Base-by-base conservation (phyloP, 2,329 filamentous ascomycete genomes). In the Pleomassaria siparia region DNA sequence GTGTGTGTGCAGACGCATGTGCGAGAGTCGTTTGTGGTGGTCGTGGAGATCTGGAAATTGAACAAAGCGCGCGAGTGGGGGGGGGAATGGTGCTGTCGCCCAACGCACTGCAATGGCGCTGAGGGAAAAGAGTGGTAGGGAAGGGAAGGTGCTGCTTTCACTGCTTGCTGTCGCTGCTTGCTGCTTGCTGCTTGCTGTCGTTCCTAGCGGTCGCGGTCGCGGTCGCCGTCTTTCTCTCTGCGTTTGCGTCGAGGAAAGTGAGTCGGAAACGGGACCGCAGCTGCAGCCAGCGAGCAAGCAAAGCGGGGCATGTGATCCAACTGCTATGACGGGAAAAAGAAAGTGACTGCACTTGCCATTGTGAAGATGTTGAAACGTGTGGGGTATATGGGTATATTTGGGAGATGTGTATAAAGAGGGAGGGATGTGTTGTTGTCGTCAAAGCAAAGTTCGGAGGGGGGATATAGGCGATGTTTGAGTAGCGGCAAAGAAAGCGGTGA, bases 391-490 rank as follows among this genome's bases (percentile, higher is more conserved):
- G 9, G 20, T 33, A 47, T 43, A 3, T 46, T 11, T 28, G 21
- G 16, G 21, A 40, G 42, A 44, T 33, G 26, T 41, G 25, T 15
- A 24, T 16, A 2, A 15, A 16, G 13, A 18, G 8, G 15, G 24
- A 40, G 36, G 18, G 25, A 39, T 46, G 33, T 15, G 35, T 26
- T 15, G 26, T 26, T 22, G 18, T 12, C 10, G 37, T 40, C 22
- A 26, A 39, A 12, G 18, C 20, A 39, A 39, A 26, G 21, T 7
- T 28, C 2, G 50, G 44, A 46, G 51, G 52, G 46, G 43, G 43
- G 39, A 9, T 44, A 43, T 50, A 44, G n/a, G n/a, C 41, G 48
- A 47, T 60, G 58, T 62, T 59, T 56, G 51, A 54, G 56, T 46
- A 49, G 39, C 46, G 44, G 46, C 44, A 49, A 47, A 56, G 58